Percentiles rank a stretch among this genome's conserved stretches.
These are phyloP conservation scores for Malassezia caprae DNA, from an alignment of 1,284 basidiomycete species.

Conservation along the genomic window DNA sequence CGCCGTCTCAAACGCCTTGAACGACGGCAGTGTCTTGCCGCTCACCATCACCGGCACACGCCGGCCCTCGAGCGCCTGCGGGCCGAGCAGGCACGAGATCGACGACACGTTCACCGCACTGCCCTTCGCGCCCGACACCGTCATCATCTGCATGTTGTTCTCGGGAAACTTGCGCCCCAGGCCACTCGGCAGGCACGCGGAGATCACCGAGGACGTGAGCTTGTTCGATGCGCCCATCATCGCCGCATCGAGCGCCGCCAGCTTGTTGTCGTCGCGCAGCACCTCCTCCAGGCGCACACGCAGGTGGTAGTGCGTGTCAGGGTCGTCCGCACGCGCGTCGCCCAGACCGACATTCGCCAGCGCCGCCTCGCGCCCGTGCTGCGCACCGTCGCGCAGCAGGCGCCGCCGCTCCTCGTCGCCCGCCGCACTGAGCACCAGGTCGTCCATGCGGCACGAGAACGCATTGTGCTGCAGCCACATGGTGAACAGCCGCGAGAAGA, in stretches of 20 bases:
- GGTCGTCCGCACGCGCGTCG: constrained; percentile 23
- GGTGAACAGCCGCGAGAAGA: constrained; percentile 86
- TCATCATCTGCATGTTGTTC: constrained; percentile 99
- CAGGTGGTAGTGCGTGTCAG: constrained; percentile 52
- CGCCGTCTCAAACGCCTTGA: constrained; percentile 91
- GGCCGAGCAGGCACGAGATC: constrained; percentile 91
- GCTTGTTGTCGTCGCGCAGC: constrained; percentile 90
- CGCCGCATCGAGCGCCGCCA: constrained; percentile 86
- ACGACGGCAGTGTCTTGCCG: constrained; percentile 94
- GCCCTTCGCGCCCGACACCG: constrained; percentile 93
- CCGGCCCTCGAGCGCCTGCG: constrained; percentile 94
- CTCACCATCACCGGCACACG: constrained; percentile 98
- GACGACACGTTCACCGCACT: constrained; percentile 94
- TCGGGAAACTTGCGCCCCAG: constrained; percentile 69
- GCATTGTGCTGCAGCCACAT: constrained; percentile 94
- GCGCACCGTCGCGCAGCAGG: constrained; percentile 61
- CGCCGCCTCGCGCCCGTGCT: constrained; percentile 73
- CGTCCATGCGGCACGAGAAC: constrained; percentile 98
- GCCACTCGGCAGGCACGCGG: constrained; percentile 73
- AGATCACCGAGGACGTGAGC: constrained; percentile 64
- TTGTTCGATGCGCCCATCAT: constrained; percentile 59
- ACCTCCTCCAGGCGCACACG: constrained; percentile 68
- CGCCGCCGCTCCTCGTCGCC: constrained; percentile 65
- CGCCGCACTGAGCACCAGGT: constrained; percentile 73
- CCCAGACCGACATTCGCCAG: constrained; percentile 57